These are phyloP conservation scores for Eleusine indica DNA, from an alignment of 176 grass and related monocot species.

Conservation along the genomic window DNA sequence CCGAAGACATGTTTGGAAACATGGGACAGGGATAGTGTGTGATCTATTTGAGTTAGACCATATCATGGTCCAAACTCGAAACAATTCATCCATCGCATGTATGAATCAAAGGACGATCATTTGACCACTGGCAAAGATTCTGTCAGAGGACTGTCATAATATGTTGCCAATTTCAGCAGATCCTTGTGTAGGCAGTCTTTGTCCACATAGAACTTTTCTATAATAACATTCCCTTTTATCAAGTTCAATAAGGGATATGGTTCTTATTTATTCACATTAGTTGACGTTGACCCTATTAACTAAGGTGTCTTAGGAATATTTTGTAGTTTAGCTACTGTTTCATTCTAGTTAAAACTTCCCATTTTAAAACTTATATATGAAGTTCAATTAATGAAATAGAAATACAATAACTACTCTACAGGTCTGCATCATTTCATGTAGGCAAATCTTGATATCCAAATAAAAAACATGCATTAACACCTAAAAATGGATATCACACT, in stretches of 20 bases:
- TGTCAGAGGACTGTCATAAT: neutral
- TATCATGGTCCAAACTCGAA: neutral
- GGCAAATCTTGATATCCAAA: constrained; percentile 8
- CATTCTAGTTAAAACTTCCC: neutral
- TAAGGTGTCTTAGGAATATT: constrained; percentile 3
- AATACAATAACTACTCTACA: neutral
- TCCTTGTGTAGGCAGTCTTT: neutral
- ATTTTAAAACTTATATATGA: neutral
- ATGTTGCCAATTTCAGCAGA: constrained; percentile 19
- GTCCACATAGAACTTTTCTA: neutral
- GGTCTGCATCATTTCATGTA: neutral
- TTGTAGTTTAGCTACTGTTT: constrained; percentile 13
- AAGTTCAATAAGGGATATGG: neutral
- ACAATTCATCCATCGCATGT: neutral
- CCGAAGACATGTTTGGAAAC: constrained; percentile 34
- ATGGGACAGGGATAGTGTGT: neutral
- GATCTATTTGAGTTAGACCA: constrained; percentile 14
- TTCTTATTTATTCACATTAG: constrained; percentile 12
- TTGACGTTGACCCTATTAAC: neutral
- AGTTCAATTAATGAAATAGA: constrained; percentile 1
- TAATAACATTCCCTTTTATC: neutral
- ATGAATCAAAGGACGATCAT: constrained; percentile 15
- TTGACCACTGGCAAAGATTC: constrained; percentile 10
- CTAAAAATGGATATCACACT: neutral
- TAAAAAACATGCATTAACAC: constrained; percentile 17